These are phyloP conservation scores for Phytophthora pseudosyringae DNA, from an alignment of 352 stramenopile genomes.

Conservation along the genomic window DNA sequence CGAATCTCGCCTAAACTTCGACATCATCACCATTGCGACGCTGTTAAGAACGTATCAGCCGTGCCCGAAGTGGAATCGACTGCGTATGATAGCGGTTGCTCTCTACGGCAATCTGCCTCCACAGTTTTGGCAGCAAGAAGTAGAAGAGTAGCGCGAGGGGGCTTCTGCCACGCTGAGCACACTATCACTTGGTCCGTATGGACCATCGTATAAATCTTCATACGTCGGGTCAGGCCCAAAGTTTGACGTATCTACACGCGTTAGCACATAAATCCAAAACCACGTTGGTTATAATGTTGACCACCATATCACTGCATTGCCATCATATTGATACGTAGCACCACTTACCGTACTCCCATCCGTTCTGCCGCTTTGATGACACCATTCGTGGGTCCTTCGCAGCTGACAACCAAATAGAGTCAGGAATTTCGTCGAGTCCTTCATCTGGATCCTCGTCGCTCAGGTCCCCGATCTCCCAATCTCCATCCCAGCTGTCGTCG, in stretches of 20 bases:
- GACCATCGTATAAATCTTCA: not conserved
- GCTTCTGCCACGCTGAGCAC: too few relatives aligned
- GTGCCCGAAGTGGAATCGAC: not conserved
- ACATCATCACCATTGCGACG: too few relatives aligned
- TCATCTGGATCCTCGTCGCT: slow-evolving; percentile 3
- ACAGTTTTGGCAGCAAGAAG: slow-evolving; percentile 14
- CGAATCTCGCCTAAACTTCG: too few relatives aligned
- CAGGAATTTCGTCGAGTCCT: not conserved
- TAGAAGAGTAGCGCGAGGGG: slow-evolving; percentile 20
- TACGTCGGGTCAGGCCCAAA: slow-evolving; percentile 6
- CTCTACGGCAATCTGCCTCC: slow-evolving; percentile 8
- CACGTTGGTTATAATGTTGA: slow-evolving; percentile 8
- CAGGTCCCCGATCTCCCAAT: slow-evolving; percentile 5
- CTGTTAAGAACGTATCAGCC: too few relatives aligned
- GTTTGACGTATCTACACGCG: not conserved
- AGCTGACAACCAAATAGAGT: slow-evolving; percentile 5
- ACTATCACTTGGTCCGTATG: too few relatives aligned
- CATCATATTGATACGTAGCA: slow-evolving; percentile 9
- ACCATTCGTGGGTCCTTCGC: not conserved
- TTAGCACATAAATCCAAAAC: not conserved
- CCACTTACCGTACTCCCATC: slow-evolving; percentile 19
- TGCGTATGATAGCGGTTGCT: slow-evolving; percentile 10
- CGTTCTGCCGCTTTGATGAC: not conserved
- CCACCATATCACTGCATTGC: not conserved
- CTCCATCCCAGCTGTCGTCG: slow-evolving; percentile 2